These are phyloP conservation scores for Aciculosporium take DNA, from an alignment of 2,329 filamentous ascomycete species.

Conservation along the genomic window DNA sequence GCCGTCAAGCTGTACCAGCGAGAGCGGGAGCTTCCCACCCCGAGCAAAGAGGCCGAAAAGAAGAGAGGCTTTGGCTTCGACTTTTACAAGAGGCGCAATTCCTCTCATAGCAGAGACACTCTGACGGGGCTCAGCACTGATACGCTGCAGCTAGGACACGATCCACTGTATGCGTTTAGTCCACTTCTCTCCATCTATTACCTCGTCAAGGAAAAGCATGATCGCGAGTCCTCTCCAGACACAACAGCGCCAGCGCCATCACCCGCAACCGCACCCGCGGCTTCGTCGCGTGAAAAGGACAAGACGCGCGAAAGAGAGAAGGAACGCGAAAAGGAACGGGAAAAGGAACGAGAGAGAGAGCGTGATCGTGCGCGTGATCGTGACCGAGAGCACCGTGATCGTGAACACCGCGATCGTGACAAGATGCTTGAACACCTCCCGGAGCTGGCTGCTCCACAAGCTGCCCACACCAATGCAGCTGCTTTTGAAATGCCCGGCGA, in stretches of 20 bases:
- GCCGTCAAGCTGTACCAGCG: slow-evolving; percentile 58
- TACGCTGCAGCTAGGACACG: slow-evolving; percentile 64
- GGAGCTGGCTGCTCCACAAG: slow-evolving; percentile 66
- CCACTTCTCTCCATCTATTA: slow-evolving; percentile 91
- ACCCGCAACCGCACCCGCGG: neutral
- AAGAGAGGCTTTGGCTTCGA: slow-evolving; percentile 80
- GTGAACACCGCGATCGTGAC: slow-evolving; percentile 14
- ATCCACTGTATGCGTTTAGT: slow-evolving; percentile 86
- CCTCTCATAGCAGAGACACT: slow-evolving; percentile 76
- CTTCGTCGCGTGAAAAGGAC: slow-evolving; percentile 1
- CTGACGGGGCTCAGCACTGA: slow-evolving; percentile 74
- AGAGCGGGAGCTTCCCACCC: slow-evolving; percentile 47
- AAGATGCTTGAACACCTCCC: slow-evolving; percentile 41
- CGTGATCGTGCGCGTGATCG: slow-evolving; percentile 12
- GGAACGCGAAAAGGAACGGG: slow-evolving; percentile 4
- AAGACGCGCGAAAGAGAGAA: slow-evolving; percentile 5
- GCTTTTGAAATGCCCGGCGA: slow-evolving; percentile 83
- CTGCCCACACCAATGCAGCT: slow-evolving; percentile 75
- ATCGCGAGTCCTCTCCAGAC: slow-evolving; percentile 47
- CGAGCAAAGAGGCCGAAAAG: slow-evolving; percentile 57
- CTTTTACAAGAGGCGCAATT: slow-evolving; percentile 92
- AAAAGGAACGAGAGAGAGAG: slow-evolving; percentile 15
- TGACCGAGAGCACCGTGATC: slow-evolving; percentile 9
- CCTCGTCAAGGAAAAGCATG: slow-evolving; percentile 86
- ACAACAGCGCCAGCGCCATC: slow-evolving; percentile 34